Evolutionary conservation across 768 basidiomycete species (phyloP).

Genomic region (Zangia roseola): DNA sequence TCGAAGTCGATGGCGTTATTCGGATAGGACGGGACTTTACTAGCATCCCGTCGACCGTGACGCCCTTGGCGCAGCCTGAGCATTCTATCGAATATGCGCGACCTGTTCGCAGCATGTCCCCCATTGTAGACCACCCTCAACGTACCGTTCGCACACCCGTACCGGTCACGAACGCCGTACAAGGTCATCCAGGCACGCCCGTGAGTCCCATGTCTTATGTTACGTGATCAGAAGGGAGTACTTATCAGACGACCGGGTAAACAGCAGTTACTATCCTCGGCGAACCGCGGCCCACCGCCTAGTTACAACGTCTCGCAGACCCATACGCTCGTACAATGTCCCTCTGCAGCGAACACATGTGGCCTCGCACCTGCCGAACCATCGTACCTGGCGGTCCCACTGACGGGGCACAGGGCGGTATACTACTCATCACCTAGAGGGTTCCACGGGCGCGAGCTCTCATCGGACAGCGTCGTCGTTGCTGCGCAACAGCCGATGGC

Average conservation of each 20-base stretch:
- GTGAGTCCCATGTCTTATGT: conserved; percentile 9
- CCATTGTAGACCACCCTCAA: conserved; percentile 4
- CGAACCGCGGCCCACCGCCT: conserved; percentile 10
- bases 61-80: conserved; percentile 5
- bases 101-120: conserved; percentile 1
- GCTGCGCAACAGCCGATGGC: conserved; percentile 25
- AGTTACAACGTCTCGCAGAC: conserved; percentile 16
- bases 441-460: conserved; percentile 25
- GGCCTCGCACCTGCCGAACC: conserved; percentile 24
- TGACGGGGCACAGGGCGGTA: conserved; percentile 36
- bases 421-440: conserved; percentile 20
- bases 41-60: conserved; percentile 13
- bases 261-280: conserved; percentile 8
- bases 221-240: neutral
- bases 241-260: neutral
- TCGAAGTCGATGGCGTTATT: conserved; percentile 13
- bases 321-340: conserved; percentile 1
- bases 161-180: neutral
- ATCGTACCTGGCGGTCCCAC: conserved; percentile 36
- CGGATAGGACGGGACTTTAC: conserved; percentile 20
- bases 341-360: conserved; percentile 26
- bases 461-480: conserved; percentile 27
- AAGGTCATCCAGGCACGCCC: conserved; percentile 6
- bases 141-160: neutral
- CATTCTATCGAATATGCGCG: conserved; percentile 8